Evolutionary conservation across 2,329 filamentous ascomycete species (phyloP).

Genomic region (Talaromyces sp.): DNA sequence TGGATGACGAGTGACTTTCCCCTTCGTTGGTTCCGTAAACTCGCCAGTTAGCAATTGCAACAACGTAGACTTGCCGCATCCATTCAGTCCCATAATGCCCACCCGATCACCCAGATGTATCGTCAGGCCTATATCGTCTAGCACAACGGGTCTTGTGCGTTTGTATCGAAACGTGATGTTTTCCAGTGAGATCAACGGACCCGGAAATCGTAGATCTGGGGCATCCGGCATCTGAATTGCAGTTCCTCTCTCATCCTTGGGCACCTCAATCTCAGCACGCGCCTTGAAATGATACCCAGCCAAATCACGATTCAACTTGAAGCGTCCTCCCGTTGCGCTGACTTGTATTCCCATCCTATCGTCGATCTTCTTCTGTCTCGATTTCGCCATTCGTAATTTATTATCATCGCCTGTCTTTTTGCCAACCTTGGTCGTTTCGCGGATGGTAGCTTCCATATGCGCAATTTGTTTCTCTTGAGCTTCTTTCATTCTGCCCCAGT

Average conservation of each 20-base stretch:
- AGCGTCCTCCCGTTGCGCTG: slow-evolving; percentile 66
- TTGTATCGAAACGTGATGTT: slow-evolving; percentile 64
- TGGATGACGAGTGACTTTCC: slow-evolving; percentile 95
- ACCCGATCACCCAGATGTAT: slow-evolving; percentile 76
- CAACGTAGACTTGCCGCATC: slow-evolving; percentile 95
- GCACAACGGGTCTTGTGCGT: slow-evolving; percentile 42
- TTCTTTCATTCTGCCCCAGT: slow-evolving; percentile 72
- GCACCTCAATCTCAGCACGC: slow-evolving; percentile 69
- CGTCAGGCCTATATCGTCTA: slow-evolving; percentile 64
- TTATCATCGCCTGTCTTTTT: slow-evolving; percentile 78
- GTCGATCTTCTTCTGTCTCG: slow-evolving; percentile 78
- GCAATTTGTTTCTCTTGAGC: slow-evolving; percentile 76
- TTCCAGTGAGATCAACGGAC: slow-evolving; percentile 69
- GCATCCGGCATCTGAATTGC: slow-evolving; percentile 60
- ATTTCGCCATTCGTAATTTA: slow-evolving; percentile 80
- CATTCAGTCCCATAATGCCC: slow-evolving; percentile 94
- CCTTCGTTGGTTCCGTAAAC: slow-evolving; percentile 67
- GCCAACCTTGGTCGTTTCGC: slow-evolving; percentile 69
- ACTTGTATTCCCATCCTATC: slow-evolving; percentile 75
- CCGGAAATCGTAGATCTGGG: slow-evolving; percentile 69
- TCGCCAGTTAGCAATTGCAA: slow-evolving; percentile 97
- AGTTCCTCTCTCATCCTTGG: slow-evolving; percentile 57
- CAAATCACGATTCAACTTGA: slow-evolving; percentile 76
- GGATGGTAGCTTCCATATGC: slow-evolving; percentile 75
- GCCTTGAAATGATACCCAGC: slow-evolving; percentile 57